Base-by-base conservation (phyloP, 163 green algal species). In the Chlorella variabilis region DNA sequence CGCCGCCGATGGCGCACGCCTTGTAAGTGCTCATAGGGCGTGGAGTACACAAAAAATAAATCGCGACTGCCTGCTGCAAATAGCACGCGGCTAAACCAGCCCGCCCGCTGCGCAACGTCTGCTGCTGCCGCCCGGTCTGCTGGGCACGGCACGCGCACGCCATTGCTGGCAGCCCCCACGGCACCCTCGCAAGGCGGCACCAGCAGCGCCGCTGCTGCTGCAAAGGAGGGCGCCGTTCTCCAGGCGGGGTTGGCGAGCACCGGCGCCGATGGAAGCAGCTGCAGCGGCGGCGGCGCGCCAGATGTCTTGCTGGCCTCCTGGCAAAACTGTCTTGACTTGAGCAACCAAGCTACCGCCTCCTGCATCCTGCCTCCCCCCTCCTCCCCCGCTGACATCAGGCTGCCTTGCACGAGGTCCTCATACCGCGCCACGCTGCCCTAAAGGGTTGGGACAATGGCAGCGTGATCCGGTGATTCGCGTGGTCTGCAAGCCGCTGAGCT, bases 121-220 rank as follows among this genome's bases (percentile, higher is more conserved):
- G 33, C 63, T 36, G 76, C 76, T 4, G 45, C 61, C 13, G 48
- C 61, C 15, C 58, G 63, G 3, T 75, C 62, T 27, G 8, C 45
- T 27, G 45, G 33, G 17, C 17, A 38, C 15, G 51, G 51, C 9
- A 20, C 31, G 20, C 23, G 18, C 20, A n/a, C 6, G 23, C 54
- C 23, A 29, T 63, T 39, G 51, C 71, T 49, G 34, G 23, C 25
- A 17, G 11, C 51, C 6, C 21, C 25, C 36, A 21, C 34, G 29
- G 31, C 34, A 18, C 15, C 54, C 9, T 33, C 36, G 17, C 29
- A 20, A 18, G 56, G 38, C 0, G 73, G 56, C 54, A 80, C 73
- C 38, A 80, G 56, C 73, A 80, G 38, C 27, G 73, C 73, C 5
- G 73, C 73, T 3, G 73, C 65, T 15, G 65, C 56, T 9, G 73